phyloP scores from a whole-genome alignment of 2,329 filamentous ascomycete genomes.

The Trichoderma koningii region DNA sequence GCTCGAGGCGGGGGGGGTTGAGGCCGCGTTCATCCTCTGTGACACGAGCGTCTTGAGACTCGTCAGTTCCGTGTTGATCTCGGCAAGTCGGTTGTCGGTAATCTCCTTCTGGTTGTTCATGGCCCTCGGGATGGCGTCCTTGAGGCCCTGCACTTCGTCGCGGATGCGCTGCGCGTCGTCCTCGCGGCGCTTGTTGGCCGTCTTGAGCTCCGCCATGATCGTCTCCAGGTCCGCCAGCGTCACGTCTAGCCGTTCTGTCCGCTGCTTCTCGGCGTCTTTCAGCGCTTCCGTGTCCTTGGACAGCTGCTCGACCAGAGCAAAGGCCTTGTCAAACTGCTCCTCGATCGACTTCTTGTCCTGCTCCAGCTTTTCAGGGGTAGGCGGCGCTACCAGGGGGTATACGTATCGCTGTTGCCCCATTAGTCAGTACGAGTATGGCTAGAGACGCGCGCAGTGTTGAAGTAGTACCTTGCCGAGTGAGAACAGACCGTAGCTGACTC shows the following conservation, averaged over 20 bases:
- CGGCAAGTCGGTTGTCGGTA: conserved; percentile 77
- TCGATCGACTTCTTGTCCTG: conserved; percentile 93
- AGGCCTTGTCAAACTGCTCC: conserved; percentile 89
- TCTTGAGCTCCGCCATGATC: conserved; percentile 79
- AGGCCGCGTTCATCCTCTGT: conserved; percentile 56
- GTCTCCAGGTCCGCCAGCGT: conserved; percentile 82
- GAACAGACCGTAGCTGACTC: conserved; percentile 86
- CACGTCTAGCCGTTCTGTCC: conserved; percentile 79
- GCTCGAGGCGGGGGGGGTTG: conserved; percentile 32
- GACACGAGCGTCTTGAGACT: conserved; percentile 86
- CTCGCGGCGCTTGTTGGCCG: conserved; percentile 76
- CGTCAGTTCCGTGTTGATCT: conserved; percentile 83
- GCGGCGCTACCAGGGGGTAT: conserved; percentile 84
- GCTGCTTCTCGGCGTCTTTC: conserved; percentile 81
- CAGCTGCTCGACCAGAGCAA: conserved; percentile 87
- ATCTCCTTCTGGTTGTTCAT: conserved; percentile 84
- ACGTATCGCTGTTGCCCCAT: conserved; percentile 73
- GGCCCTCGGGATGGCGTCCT: conserved; percentile 84
- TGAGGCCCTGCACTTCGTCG: conserved; percentile 80
- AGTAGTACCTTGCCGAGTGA: conserved; percentile 75
- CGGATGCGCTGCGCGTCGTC: conserved; percentile 84
- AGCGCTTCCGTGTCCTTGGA: conserved; percentile 85
- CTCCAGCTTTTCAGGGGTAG: conserved; percentile 89
- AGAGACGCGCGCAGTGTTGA: not conserved
- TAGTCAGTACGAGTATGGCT: conserved; percentile 32